These are phyloP conservation scores for Kwoniella sp. DNA, from an alignment of 768 basidiomycete genomes.

Conservation along the genomic window DNA sequence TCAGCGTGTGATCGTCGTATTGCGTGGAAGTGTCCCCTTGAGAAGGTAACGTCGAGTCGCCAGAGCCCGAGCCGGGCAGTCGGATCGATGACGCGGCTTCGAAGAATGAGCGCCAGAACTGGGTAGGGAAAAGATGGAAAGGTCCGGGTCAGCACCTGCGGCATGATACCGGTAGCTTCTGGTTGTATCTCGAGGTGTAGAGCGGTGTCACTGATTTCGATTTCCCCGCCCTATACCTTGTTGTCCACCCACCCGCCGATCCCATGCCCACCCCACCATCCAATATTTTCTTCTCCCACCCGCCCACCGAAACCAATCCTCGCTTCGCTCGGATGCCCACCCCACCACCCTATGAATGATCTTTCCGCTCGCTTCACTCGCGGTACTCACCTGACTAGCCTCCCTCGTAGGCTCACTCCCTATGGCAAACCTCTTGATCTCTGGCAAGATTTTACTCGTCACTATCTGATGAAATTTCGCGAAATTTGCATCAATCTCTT, in stretches of 20 bases:
- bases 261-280: no score
- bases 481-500: slow-evolving; percentile 93
- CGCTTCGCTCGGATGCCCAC: slow-evolving; percentile 59
- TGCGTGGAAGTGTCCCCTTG: slow-evolving; percentile 30
- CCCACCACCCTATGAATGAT: slow-evolving; percentile 71
- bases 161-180: no score
- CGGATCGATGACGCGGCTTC: slow-evolving; percentile 88
- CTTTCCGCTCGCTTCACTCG: no score
- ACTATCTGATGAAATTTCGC: slow-evolving; percentile 83
- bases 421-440: slow-evolving; percentile 85
- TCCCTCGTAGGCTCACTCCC: slow-evolving; percentile 85
- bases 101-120: slow-evolving; percentile 98
- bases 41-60: slow-evolving; percentile 56
- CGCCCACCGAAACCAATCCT: no score
- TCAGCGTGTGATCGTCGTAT: slow-evolving; percentile 28
- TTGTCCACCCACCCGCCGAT: no score
- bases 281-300: no score
- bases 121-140: background rate
- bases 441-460: slow-evolving; percentile 76
- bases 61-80: slow-evolving; percentile 72
- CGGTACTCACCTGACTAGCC: slow-evolving; percentile 73
- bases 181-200: no score
- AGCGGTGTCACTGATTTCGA: no score
- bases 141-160: background rate
- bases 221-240: no score